phyloP scores from a whole-genome alignment of 495 filamentous ascomycete species.

The Tuber borchii region DNA sequence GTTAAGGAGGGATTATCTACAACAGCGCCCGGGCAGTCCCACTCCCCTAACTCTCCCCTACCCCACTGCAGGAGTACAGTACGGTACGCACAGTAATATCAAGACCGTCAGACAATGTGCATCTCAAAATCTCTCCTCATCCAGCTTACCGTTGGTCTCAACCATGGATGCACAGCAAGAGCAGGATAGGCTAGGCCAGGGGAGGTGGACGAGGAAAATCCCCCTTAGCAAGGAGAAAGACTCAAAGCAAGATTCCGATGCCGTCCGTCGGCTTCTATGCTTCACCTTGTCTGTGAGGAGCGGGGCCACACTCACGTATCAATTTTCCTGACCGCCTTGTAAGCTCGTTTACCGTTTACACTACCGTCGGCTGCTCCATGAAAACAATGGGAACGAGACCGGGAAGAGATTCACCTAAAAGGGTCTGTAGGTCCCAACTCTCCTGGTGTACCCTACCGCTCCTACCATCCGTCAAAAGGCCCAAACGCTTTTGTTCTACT shows the following conservation, averaged over 20 bases:
- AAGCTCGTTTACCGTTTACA: conserved; percentile 1
- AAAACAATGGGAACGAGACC: neutral
- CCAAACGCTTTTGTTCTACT: neutral
- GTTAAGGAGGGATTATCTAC: neutral
- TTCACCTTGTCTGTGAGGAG: neutral
- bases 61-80: neutral
- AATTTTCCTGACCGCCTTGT: neutral
- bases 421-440: neutral
- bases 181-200: neutral
- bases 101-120: neutral
- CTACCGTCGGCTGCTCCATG: neutral
- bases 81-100: neutral
- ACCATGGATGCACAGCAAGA: neutral
- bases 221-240: neutral
- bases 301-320: neutral
- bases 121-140: neutral
- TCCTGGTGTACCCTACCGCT: neutral
- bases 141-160: neutral
- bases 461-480: neutral
- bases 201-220: neutral
- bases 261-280: conserved; percentile 1
- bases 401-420: neutral
- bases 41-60: neutral
- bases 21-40: no score
- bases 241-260: conserved; percentile 2